These are phyloP conservation scores for Suillus occidentalis DNA, from an alignment of 768 basidiomycete genomes.

Conservation along the genomic window DNA sequence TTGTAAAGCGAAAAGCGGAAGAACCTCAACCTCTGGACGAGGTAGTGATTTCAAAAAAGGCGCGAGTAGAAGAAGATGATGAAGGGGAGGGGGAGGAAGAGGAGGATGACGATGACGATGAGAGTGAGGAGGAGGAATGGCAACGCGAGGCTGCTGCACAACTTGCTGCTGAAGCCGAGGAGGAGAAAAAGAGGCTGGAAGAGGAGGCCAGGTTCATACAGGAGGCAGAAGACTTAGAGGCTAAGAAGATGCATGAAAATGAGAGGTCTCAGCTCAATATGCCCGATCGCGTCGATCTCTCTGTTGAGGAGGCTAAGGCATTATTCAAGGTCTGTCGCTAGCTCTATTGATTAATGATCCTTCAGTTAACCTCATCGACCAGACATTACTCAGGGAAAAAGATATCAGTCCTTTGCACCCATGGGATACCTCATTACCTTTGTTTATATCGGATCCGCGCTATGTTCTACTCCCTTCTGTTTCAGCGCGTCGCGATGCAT, in stretches of 20 bases:
- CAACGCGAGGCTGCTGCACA: conserved; percentile 70
- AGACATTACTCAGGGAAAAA: conserved; percentile 90
- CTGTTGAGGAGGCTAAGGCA: conserved; percentile 85
- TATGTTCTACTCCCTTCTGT: conserved; percentile 86
- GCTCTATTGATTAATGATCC: not conserved
- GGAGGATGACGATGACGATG: conserved; percentile 27
- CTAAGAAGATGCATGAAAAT: conserved; percentile 32
- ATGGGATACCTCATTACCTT: conserved; percentile 89
- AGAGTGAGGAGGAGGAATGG: conserved; percentile 71
- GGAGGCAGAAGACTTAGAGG: conserved; percentile 43
- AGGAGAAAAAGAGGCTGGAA: conserved; percentile 44
- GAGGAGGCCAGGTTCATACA: conserved; percentile 35
- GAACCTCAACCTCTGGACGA: conserved; percentile 55
- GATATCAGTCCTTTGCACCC: conserved; percentile 91
- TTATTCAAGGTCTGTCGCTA: conserved; percentile 76
- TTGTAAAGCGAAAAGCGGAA: conserved; percentile 65
- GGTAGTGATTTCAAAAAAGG: conserved; percentile 59
- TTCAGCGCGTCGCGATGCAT: conserved; percentile 84
- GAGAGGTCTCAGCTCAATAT: conserved; percentile 48
- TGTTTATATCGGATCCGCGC: conserved; percentile 93
- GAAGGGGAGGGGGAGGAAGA: conserved; percentile 37
- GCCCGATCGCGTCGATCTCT: conserved; percentile 78
- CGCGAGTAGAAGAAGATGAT: conserved; percentile 44
- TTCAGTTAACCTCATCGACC: conserved; percentile 15
- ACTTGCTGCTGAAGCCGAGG: conserved; percentile 66